Percentiles rank a stretch among this genome's conserved stretches.
phyloP scores from a whole-genome alignment of 2,329 filamentous ascomycete genomes.

The Alternaria triticimaculans region DNA sequence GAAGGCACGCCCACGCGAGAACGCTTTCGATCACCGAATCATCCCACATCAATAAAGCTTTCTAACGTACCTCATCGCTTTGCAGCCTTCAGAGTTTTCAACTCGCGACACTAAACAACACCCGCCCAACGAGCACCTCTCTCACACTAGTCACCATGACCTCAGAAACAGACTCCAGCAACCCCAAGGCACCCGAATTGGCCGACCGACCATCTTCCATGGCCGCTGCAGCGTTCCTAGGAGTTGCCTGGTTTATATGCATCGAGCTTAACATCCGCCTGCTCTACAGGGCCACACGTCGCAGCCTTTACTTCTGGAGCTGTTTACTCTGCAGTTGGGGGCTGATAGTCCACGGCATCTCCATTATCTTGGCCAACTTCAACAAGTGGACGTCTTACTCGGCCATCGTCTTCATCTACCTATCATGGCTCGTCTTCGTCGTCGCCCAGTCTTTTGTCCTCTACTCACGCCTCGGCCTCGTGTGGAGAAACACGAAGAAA shows the following conservation, averaged over 20 bases:
- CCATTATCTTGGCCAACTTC: conserved; percentile 52
- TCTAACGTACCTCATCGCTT: neutral
- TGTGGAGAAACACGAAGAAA: conserved; percentile 49
- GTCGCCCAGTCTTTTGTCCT: conserved; percentile 66
- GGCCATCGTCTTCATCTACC: conserved; percentile 53
- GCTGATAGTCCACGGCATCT: conserved; percentile 49
- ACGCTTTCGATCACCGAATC: neutral
- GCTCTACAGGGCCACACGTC: conserved; percentile 41
- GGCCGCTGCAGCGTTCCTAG: conserved; percentile 19
- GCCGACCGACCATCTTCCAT: conserved; percentile 5
- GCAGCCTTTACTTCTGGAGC: conserved; percentile 59
- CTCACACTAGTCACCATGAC: neutral
- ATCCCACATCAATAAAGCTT: neutral
- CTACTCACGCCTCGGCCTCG: conserved; percentile 66
- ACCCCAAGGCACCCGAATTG: neutral
- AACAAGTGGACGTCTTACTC: conserved; percentile 51
- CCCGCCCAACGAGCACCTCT: neutral
- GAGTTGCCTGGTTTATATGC: conserved; percentile 43
- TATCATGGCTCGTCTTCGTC: conserved; percentile 65
- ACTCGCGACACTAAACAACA: neutral
- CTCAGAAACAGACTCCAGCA: neutral
- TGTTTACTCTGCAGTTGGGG: conserved; percentile 30
- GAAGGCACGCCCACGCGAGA: neutral
- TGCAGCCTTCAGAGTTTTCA: neutral
- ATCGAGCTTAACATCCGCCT: conserved; percentile 54